These are phyloP conservation scores for Trypanosoma scelopori DNA, from an alignment of 208 protist species.

Conservation along the genomic window DNA sequence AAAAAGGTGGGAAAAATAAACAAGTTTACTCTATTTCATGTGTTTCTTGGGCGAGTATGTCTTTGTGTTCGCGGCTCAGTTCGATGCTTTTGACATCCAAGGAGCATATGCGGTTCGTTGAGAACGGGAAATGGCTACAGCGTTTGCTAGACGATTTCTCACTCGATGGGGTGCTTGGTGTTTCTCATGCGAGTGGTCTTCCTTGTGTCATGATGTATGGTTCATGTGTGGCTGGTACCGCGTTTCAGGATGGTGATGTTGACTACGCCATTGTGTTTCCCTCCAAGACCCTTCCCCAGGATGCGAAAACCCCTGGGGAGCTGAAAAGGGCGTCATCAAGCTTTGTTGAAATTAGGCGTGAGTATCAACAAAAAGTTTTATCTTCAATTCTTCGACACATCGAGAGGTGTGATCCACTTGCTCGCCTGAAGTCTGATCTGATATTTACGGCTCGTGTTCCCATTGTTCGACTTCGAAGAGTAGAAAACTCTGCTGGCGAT, in stretches of 20 bases:
- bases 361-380: constrained; percentile 47
- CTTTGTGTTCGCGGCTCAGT: constrained; percentile 7
- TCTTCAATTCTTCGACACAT: constrained; percentile 54
- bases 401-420: constrained; percentile 7
- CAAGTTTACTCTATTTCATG: not conserved
- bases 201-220: constrained; percentile 72
- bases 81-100: constrained; percentile 22
- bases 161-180: constrained; percentile 8
- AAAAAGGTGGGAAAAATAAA: not conserved
- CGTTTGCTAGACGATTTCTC: constrained; percentile 32
- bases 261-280: constrained; percentile 73
- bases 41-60: constrained; percentile 8
- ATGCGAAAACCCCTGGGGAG: constrained; percentile 7
- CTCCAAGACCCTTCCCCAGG: not conserved
- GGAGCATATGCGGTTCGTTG: constrained; percentile 28
- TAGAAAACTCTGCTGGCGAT: not conserved
- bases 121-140: constrained; percentile 29
- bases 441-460: constrained; percentile 80
- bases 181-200: not conserved
- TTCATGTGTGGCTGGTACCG: constrained; percentile 68
- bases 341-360: constrained; percentile 33
- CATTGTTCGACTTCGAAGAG: constrained; percentile 46
- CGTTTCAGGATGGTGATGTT: constrained; percentile 67
- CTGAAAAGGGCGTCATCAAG: constrained; percentile 11
- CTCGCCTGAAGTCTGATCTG: constrained; percentile 45